Evolutionary conservation across 305 asterid species (phyloP).

Genomic region (Fraxinus baroniana): DNA sequence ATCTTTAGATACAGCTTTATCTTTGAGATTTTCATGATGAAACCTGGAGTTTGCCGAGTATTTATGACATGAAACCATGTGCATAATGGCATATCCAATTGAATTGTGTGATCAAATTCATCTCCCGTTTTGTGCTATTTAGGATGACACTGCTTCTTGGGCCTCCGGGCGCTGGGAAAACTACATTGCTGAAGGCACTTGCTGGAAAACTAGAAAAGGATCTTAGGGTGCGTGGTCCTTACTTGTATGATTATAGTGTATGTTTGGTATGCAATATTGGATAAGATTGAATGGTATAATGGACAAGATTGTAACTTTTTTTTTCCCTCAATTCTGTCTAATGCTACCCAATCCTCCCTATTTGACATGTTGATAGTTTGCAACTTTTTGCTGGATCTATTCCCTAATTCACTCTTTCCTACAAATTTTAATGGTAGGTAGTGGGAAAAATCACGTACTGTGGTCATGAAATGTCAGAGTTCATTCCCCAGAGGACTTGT

Average conservation of each 20-base stretch:
- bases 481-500: constrained; percentile 90
- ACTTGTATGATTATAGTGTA: not conserved
- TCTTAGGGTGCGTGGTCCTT: constrained; percentile 54
- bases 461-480: constrained; percentile 80
- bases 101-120: not conserved
- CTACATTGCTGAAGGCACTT: constrained; percentile 78
- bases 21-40: not conserved
- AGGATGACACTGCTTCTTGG: constrained; percentile 98
- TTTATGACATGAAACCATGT: not conserved
- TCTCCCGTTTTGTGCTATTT: constrained; percentile 1
- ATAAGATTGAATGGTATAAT: not conserved
- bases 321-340: not conserved
- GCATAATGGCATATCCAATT: not conserved
- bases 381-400: not conserved
- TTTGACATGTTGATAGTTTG: not conserved
- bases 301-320: not conserved
- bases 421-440: constrained; percentile 38
- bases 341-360: not conserved
- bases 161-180: constrained; percentile 94
- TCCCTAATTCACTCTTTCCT: not conserved
- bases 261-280: not conserved
- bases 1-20: not conserved
- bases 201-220: constrained; percentile 72
- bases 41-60: not conserved
- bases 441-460: constrained; percentile 77